Conservation (phyloP, 228 moss, liverwort and hornwort species). For the Sphagnum fallax region DNA sequence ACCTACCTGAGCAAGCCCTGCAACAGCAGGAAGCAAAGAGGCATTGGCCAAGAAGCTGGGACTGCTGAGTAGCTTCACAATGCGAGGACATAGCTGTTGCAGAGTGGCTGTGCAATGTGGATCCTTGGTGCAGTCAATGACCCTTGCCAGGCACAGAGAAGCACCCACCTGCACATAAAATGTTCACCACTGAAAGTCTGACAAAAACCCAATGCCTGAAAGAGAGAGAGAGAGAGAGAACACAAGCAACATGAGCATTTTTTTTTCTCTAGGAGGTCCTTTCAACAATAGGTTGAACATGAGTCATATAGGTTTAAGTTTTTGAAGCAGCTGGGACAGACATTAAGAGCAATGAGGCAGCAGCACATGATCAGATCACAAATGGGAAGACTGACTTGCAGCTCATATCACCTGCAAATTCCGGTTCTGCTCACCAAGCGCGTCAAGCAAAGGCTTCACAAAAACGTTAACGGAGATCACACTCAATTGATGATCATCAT, state of each 20-base stretch:
- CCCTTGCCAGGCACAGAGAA: constrained; percentile 33
- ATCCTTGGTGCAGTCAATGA: constrained; percentile 31
- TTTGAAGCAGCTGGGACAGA: no score
- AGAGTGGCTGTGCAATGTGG: constrained; percentile 18
- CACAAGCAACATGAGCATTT: no score
- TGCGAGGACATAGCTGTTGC: constrained; percentile 39
- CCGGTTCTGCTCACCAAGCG: constrained; percentile 49
- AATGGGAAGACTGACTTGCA: no score
- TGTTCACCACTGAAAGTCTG: no score
- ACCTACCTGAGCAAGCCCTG: constrained; percentile 36
- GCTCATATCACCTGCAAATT: constrained; percentile 24
- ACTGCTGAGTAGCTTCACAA: constrained; percentile 36
- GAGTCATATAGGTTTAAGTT: no score
- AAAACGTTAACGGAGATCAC: constrained; percentile 24
- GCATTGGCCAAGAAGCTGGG: constrained; percentile 39
- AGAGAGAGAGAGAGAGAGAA: no score
- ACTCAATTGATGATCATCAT: neutral
- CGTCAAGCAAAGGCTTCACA: constrained; percentile 50
- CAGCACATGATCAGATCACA: no score
- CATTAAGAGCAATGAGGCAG: no score
- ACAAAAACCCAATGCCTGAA: no score
- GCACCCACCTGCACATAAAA: constrained; percentile 7
- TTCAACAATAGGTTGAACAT: no score
- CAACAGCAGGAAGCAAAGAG: constrained; percentile 31
- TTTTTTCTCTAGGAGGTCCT: no score